Conservation (phyloP, 148 eudicot genomes). For the Oxyria digyna region DNA sequence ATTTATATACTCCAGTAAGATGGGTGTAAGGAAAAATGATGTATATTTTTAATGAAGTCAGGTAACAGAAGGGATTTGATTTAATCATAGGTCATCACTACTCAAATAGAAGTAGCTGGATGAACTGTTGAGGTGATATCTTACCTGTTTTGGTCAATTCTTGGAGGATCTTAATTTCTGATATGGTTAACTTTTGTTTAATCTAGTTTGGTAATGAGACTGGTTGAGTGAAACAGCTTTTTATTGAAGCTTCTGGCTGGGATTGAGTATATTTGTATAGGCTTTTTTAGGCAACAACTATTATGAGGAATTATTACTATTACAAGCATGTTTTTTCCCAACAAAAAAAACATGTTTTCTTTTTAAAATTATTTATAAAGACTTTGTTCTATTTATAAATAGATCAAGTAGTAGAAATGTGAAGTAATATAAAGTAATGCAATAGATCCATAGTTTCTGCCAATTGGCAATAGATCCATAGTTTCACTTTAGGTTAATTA, state of each 20-base stretch:
- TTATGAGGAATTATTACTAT: neutral
- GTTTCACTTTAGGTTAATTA: neutral
- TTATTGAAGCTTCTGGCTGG: neutral
- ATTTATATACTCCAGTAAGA: neutral
- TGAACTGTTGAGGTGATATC: neutral
- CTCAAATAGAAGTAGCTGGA: neutral
- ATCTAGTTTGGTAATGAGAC: slow-evolving; percentile 3
- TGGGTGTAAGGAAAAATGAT: neutral
- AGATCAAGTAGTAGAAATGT: too few species aligned
- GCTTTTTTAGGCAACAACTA: neutral
- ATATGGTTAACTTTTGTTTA: neutral
- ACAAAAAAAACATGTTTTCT: too few species aligned
- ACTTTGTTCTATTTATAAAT: too few species aligned
- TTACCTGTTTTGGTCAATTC: neutral
- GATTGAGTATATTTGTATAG: neutral
- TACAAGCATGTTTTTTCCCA: too few species aligned
- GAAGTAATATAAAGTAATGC: too few species aligned
- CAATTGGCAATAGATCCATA: neutral
- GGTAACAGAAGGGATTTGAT: neutral
- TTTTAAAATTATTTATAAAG: too few species aligned
- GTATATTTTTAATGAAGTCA: neutral
- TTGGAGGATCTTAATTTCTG: neutral
- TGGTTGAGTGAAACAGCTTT: neutral
- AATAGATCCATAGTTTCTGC: too few species aligned
- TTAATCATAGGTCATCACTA: neutral